Evolutionary conservation across 495 filamentous ascomycete species (phyloP).

Genomic region (Hypoxylon crocopeplum): DNA sequence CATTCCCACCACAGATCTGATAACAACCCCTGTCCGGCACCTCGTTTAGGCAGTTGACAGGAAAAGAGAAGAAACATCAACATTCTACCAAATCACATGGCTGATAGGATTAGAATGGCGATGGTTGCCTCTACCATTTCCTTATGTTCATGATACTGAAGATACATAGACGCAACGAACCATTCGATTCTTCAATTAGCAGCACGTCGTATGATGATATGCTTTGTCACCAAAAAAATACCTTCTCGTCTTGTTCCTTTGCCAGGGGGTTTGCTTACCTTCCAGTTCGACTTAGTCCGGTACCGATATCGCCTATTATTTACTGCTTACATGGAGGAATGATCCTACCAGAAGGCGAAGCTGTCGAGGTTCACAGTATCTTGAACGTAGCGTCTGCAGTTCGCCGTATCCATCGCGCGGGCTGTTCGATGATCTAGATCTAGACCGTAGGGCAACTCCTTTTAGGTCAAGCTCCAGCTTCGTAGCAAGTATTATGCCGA

Average conservation of each 20-base stretch:
- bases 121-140: neutral
- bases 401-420: neutral
- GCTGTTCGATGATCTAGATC: slow-evolving; percentile 6
- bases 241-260: slow-evolving; percentile 11
- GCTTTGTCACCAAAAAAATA: too few relatives aligned
- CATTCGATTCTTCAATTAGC: slow-evolving; percentile 4
- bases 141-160: neutral
- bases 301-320: neutral
- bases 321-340: slow-evolving; percentile 1
- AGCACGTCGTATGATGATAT: neutral
- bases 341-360: slow-evolving; percentile 5
- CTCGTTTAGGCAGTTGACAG: slow-evolving; percentile 27
- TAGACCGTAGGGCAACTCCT: neutral
- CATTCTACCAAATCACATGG: too few relatives aligned
- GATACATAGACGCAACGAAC: neutral
- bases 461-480: neutral
- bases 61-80: neutral
- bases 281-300: slow-evolving; percentile 8
- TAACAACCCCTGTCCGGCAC: neutral
- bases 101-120: too few relatives aligned
- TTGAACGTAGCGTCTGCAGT: neutral
- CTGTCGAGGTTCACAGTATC: too few relatives aligned
- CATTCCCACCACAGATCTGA: too few relatives aligned
- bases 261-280: slow-evolving; percentile 9
- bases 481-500: too few relatives aligned